Conservation (phyloP, 805 yeast species). For the Candida insectalens region DNA sequence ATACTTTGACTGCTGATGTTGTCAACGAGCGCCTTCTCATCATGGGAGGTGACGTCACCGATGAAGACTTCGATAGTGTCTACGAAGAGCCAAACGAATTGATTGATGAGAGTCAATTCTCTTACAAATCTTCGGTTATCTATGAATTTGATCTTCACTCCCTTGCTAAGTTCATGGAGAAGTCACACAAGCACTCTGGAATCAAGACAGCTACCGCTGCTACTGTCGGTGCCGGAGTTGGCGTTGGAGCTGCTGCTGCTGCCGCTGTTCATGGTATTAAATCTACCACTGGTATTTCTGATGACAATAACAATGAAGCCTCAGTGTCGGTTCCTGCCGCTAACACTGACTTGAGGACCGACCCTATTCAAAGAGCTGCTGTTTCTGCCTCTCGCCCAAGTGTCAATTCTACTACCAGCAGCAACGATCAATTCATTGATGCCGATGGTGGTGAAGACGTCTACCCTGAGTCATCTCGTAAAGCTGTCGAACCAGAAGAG, state of each 20-base stretch:
- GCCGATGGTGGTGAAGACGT: background rate
- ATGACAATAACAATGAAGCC: background rate
- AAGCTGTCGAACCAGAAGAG: background rate
- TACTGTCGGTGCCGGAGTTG: background rate
- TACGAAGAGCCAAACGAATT: slow-evolving; percentile 11
- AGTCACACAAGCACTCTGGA: background rate
- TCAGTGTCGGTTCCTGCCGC: background rate
- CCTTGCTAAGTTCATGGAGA: slow-evolving; percentile 20
- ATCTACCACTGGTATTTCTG: background rate
- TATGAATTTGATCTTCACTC: slow-evolving; percentile 25
- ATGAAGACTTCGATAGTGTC: slow-evolving; percentile 32
- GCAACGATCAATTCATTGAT: slow-evolving; percentile 1
- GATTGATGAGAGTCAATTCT: slow-evolving; percentile 22
- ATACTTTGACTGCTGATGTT: slow-evolving; percentile 66
- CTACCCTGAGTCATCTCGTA: too few species aligned
- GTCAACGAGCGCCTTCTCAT: slow-evolving; percentile 61
- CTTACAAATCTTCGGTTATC: slow-evolving; percentile 23
- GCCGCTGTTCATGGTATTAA: background rate
- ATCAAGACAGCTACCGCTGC: background rate
- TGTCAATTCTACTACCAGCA: background rate
- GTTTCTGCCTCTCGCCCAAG: too few species aligned
- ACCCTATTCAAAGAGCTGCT: too few species aligned
- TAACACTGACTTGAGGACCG: too few species aligned
- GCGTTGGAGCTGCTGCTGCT: background rate
- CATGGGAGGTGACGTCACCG: slow-evolving; percentile 88